These are phyloP conservation scores for Pittosporum tobira DNA, from an alignment of 129 eudicot genomes.

Conservation along the genomic window DNA sequence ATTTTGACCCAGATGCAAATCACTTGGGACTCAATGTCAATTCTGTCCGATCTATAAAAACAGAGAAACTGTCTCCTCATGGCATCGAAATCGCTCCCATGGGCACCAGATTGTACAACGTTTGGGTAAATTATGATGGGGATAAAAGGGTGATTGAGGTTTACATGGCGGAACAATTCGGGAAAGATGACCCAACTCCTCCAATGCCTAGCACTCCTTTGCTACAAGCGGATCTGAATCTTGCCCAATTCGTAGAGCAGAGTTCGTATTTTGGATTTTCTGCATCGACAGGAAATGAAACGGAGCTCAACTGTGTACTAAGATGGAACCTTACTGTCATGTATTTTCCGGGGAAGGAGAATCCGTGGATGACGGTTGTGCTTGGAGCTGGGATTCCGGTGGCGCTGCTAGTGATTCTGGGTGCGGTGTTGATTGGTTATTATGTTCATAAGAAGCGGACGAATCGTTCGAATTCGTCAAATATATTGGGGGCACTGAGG, in stretches of 20 bases:
- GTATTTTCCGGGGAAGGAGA: conserved; percentile 17
- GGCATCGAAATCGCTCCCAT: conserved; percentile 34
- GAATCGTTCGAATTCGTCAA: conserved; percentile 30
- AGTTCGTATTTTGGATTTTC: conserved; percentile 70
- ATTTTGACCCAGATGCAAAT: conserved; percentile 48
- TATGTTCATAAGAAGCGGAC: conserved; percentile 14
- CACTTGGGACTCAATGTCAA: conserved; percentile 61
- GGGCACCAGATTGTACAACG: conserved; percentile 17
- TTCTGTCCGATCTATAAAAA: conserved; percentile 28
- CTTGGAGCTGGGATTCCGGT: conserved; percentile 48
- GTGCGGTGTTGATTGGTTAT: conserved; percentile 23
- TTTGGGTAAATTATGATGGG: conserved; percentile 73
- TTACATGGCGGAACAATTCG: conserved; percentile 40
- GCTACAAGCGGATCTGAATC: conserved; percentile 29
- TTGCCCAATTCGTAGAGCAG: conserved; percentile 20
- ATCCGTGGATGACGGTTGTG: conserved; percentile 14
- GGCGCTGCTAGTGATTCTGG: conserved; percentile 19
- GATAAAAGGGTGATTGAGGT: conserved; percentile 29
- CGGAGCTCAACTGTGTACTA: conserved; percentile 52
- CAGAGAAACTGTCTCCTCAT: conserved; percentile 11
- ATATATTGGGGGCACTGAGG: conserved; percentile 48
- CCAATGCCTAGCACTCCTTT: conserved; percentile 45
- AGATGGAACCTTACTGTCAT: conserved; percentile 64
- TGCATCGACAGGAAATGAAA: conserved; percentile 54
- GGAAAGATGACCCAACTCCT: conserved; percentile 20